A percentile compares a stretch with the other conserved stretches of the same genome.
Conservation (phyloP, 306 rosid genomes). For the Purshia tridentata region DNA sequence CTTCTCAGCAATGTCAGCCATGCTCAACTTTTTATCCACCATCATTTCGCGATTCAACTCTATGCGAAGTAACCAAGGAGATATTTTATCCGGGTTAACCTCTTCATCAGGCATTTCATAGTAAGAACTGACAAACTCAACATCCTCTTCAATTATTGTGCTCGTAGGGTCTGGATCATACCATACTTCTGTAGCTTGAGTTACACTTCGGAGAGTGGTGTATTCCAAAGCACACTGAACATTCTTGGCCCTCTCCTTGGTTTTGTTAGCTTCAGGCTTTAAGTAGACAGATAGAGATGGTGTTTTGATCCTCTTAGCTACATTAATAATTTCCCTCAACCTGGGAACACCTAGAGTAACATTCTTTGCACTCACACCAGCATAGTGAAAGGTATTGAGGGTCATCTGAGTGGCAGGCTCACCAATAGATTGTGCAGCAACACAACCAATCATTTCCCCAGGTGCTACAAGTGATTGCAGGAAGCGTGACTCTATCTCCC, state of each 20-base stretch:
- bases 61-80: constrained; percentile 98
- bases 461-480: constrained; percentile 96
- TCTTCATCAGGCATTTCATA: constrained; percentile 99
- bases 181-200: constrained; percentile 99
- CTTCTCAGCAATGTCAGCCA: constrained; percentile 99
- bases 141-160: constrained; percentile 90
- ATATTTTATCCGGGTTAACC: constrained; percentile 85
- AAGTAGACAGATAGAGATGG: constrained; percentile 88
- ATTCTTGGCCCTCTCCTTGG: constrained; percentile 94
- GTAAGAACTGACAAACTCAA: constrained; percentile 85
- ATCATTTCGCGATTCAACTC: constrained; percentile 98
- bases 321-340: constrained; percentile 95
- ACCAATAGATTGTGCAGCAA: constrained; percentile 98
- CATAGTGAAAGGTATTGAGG: constrained; percentile 97
- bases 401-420: constrained; percentile 99
- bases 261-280: constrained; percentile 76
- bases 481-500: constrained; percentile 95
- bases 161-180: constrained; percentile 96
- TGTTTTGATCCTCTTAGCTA: constrained; percentile 94
- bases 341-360: constrained; percentile 99
- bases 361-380: constrained; percentile 99
- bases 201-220: constrained; percentile 94
- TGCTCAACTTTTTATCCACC: constrained; percentile 99
- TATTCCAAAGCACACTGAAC: constrained; percentile 98
- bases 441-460: constrained; percentile 99